Base-by-base conservation (phyloP, 805 yeast species). In the Tetrapisispora pingtungensis region DNA sequence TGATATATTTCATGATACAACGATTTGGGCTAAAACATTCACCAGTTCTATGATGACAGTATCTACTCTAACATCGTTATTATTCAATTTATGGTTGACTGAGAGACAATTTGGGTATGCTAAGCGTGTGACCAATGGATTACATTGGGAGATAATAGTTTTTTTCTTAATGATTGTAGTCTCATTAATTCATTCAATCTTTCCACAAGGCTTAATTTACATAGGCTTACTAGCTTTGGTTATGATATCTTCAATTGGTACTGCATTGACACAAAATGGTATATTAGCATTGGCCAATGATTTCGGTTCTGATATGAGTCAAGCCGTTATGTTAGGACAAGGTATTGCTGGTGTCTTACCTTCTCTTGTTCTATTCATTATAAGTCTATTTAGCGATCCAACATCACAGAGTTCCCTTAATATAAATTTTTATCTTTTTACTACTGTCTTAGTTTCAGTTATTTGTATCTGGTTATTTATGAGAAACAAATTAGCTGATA, bases 301-400 rank as follows among this genome's bases (percentile, higher is more conserved):
- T 1, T 70, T 78, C 57, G 89, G 93, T 4, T 72, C 86, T 1
- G 73, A 78, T 13, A 84, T 76, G 58, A 89, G 95, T 10, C 96
- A 93, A 56, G 94, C 84, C 0, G 83, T 83, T 1, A 85, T 93
- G 83, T 89, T 89, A 3, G 98, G 98, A 1, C 96, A 90, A 62
- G 96, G 95, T 0, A 68, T 90, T 15, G 87, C 97, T 0, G 98
- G 98, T 2, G 95, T 93, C 0, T 66, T 90, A 31, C 97, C 98
- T 2, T 79, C 96, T 0, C 58, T 84, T 15, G 63, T 60, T 2
- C 42, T 64, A 13, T 56, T 64, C 32, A 17, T 80, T 83, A 13
- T 73, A 78, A 52, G 80, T 79, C 48, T 47, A 73, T 10, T 40
- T 22, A 41, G 35, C 1, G 38, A 33, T 5, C 32, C 27, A 7